phyloP scores from a whole-genome alignment of 768 basidiomycete genomes.

The Macrolepiota fuliginosa region DNA sequence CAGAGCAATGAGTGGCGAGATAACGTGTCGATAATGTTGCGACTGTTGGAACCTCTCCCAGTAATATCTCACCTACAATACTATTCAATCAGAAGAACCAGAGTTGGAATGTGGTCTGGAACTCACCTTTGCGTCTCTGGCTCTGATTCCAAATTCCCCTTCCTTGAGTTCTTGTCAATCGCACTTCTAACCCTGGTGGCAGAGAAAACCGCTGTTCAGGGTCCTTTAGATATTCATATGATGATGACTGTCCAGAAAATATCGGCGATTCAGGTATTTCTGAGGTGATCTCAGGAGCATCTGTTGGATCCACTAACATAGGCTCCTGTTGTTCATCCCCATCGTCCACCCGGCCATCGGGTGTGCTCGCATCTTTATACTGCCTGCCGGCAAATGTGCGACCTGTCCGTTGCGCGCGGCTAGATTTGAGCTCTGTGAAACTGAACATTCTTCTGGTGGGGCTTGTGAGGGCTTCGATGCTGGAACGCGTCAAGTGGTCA shows the following conservation, averaged over 20 bases:
- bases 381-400: conserved; percentile 27
- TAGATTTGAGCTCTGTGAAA: conserved; percentile 32
- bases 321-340: not conserved
- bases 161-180: conserved; percentile 15
- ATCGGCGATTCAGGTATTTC: conserved; percentile 2
- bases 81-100: not conserved
- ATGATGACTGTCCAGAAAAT: conserved; percentile 2
- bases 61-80: conserved; percentile 52
- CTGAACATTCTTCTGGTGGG: conserved; percentile 25
- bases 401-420: conserved; percentile 20
- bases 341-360: not conserved
- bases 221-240: not conserved
- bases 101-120: no score
- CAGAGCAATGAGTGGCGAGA: conserved; percentile 66
- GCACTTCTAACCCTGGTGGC: conserved; percentile 22
- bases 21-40: conserved; percentile 62
- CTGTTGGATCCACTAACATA: conserved; percentile 14
- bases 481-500: no score
- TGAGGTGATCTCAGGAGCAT: not conserved
- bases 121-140: conserved; percentile 21
- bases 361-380: not conserved
- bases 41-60: conserved; percentile 59
- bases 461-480: no score
- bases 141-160: conserved; percentile 24
- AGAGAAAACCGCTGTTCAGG: conserved; percentile 16